Evolutionary conservation across 2,329 filamentous ascomycete species (phyloP), one percentile per base, ranked within the genome.

Genomic region (Ceratocystis alfenasii): DNA sequence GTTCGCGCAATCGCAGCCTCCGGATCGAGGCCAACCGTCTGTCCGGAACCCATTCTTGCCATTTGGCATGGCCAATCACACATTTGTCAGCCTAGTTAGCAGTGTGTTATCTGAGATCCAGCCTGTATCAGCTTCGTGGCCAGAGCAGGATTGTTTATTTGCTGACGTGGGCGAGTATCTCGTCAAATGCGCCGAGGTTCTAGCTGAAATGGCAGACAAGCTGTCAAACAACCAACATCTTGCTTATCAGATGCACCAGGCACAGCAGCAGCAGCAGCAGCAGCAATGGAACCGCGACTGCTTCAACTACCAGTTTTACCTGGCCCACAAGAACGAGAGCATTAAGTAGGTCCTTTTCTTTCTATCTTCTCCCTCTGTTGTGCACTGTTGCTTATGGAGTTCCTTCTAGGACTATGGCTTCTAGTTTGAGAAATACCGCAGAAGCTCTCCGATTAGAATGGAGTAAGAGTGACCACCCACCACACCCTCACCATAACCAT

Each of bases 111-210:
- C 50, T 5, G 65, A 66, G 22, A 48, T 66, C 25, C 61, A 60
- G 50, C 65, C 65, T 12, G 61, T 66, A 5, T 64, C 61, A 25
- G 28, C 12, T 15, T 53, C 62, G 28, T 66, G 65, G 65, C 62
- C 65, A 5, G 59, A 66, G 3, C 65, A 66, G 44, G 53, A 66
- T 7, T 63, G 62, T 30, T 7, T 64, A 5, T 66, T 66, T 53
- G 61, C 65, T n/a, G 65, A 66, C 28, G 65, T 66, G 17, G 65
- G 65, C 28, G 65, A 66, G 44, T 66, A 66, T n/a, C 41, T 66
- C 5, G 65, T 66, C 61, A 66, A 66, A n/a, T 66, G 65, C 53
- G 33, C 46, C n/a, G 65, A 66, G 62, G 45, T 46, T 3, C 53
- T 66, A 33, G 65, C 65, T 36, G 62, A 66, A 8, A 50, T 64